phyloP scores from a whole-genome alignment of 768 basidiomycete genomes.

The Mycena olivaceomarginata region DNA sequence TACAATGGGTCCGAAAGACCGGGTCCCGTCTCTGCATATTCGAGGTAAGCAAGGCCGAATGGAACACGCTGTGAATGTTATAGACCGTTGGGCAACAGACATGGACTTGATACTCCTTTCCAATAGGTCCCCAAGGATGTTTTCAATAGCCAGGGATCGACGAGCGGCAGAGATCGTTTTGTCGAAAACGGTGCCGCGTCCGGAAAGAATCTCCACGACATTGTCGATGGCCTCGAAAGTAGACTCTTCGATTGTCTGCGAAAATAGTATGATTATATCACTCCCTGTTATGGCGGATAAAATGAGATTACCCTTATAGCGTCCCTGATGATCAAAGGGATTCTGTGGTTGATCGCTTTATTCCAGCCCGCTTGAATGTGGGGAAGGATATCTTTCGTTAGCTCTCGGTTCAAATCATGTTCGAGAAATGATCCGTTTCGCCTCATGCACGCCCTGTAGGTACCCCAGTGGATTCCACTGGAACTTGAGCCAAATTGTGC shows the following conservation, averaged over 20 bases:
- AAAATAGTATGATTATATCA: background rate
- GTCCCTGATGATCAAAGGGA: constrained; percentile 18
- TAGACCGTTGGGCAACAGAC: constrained; percentile 16
- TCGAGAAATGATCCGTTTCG: background rate
- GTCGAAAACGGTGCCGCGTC: background rate
- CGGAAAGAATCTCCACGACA: background rate
- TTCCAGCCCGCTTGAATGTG: constrained; percentile 27
- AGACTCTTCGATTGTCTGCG: constrained; percentile 3
- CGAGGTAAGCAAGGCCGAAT: background rate
- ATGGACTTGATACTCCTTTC: background rate
- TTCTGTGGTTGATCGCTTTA: background rate
- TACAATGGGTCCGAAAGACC: background rate
- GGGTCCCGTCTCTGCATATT: constrained; percentile 27
- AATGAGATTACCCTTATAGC: background rate
- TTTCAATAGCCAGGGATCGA: constrained; percentile 12
- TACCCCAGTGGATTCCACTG: background rate
- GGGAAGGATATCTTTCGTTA: constrained; percentile 22
- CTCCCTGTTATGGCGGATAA: background rate
- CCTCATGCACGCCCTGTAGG: constrained; percentile 26
- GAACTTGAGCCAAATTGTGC: background rate
- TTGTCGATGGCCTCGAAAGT: background rate
- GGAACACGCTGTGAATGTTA: background rate
- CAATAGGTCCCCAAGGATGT: background rate
- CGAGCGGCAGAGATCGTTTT: background rate
- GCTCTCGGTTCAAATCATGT: constrained; percentile 21